Conservation (phyloP, 1,284 basidiomycete genomes). For the Kwoniella shivajii region DNA sequence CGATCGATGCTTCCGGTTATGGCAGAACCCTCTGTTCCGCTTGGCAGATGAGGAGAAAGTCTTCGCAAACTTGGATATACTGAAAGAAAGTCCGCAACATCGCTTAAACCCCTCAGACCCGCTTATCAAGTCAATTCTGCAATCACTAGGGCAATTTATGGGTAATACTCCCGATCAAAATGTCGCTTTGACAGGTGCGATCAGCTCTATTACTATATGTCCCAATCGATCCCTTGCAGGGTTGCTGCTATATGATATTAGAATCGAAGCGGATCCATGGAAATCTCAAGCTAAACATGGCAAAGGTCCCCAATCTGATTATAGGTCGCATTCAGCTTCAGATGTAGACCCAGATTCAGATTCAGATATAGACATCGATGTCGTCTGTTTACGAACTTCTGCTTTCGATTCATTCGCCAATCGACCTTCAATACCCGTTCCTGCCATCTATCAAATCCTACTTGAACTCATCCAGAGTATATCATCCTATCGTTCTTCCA, state of each 20-base stretch:
- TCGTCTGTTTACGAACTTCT: not conserved
- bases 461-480: conserved; percentile 68
- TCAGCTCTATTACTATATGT: conserved; percentile 76
- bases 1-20: conserved; percentile 34
- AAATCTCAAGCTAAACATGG: not conserved
- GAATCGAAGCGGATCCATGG: conserved; percentile 27
- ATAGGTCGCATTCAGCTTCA: no score
- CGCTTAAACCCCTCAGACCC: conserved; percentile 76
- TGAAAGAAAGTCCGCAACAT: conserved; percentile 55
- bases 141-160: conserved; percentile 75
- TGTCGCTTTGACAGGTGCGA: conserved; percentile 78
- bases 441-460: conserved; percentile 76
- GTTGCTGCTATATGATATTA: conserved; percentile 63
- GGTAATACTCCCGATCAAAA: conserved; percentile 83
- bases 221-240: conserved; percentile 83
- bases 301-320: conserved; percentile 11
- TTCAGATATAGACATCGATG: conserved; percentile 15
- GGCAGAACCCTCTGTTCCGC: conserved; percentile 27
- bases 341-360: conserved; percentile 10
- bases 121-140: conserved; percentile 70
- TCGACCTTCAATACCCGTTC: conserved; percentile 43
- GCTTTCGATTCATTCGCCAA: conserved; percentile 18
- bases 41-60: conserved; percentile 25
- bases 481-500: conserved; percentile 26
- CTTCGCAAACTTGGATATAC: conserved; percentile 19